Conservation (phyloP, 2,329 filamentous ascomycete genomes). For the Aspergillus viridinutans region DNA sequence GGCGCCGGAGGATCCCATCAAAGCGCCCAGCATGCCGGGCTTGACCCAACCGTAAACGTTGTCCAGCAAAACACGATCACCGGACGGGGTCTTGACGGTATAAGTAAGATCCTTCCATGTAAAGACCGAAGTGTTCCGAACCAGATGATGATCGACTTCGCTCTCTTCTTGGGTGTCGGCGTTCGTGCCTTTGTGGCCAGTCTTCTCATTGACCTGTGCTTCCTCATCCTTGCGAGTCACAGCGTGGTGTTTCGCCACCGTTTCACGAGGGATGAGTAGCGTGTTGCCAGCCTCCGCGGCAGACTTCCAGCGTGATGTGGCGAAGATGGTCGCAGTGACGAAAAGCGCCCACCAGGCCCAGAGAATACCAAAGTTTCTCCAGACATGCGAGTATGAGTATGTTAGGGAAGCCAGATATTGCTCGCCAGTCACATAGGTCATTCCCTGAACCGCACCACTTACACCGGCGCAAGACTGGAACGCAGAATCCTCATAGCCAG, state of each 20-base stretch:
- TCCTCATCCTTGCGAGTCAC: conserved; percentile 48
- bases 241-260: conserved; percentile 37
- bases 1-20: conserved; percentile 74
- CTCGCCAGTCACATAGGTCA: conserved; percentile 52
- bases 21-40: conserved; percentile 69
- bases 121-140: conserved; percentile 64
- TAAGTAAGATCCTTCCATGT: conserved; percentile 72
- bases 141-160: conserved; percentile 40
- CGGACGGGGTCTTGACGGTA: conserved; percentile 58
- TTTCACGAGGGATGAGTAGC: conserved; percentile 61
- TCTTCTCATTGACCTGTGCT: conserved; percentile 29
- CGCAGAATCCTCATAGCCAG: conserved; percentile 24
- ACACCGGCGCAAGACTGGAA: conserved; percentile 48
- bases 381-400: conserved; percentile 51
- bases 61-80: conserved; percentile 56
- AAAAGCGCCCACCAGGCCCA: conserved; percentile 62
- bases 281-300: conserved; percentile 50
- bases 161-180: neutral
- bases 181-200: conserved; percentile 14
- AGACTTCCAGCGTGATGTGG: conserved; percentile 55
- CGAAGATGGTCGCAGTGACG: conserved; percentile 54
- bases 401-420: conserved; percentile 54
- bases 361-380: conserved; percentile 60
- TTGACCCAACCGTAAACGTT: conserved; percentile 72
- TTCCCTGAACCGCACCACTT: conserved; percentile 50